Evolutionary conservation across 495 filamentous ascomycete genomes (phyloP).

Genomic region (Usnea hakonensis): DNA sequence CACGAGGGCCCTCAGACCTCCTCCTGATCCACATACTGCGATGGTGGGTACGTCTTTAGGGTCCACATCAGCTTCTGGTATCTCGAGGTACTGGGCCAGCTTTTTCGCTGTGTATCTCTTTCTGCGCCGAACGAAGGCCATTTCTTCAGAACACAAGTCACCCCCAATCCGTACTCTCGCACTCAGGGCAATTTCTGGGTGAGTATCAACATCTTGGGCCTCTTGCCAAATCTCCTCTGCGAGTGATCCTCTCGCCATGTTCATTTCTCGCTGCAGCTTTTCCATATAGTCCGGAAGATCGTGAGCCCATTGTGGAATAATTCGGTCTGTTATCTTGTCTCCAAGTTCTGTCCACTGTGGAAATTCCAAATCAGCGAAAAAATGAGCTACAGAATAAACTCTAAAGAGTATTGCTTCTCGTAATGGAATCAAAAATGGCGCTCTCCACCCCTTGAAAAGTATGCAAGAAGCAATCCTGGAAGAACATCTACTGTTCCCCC

Average conservation of each 20-base stretch:
- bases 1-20: conserved; percentile 80
- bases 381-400: background rate
- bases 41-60: conserved; percentile 88
- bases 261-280: conserved; percentile 83
- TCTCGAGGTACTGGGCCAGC: conserved; percentile 69
- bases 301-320: conserved; percentile 77
- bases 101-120: conserved; percentile 58
- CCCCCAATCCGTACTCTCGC: conserved; percentile 73
- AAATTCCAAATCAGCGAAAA: background rate
- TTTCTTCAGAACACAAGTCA: conserved; percentile 79
- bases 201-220: conserved; percentile 68
- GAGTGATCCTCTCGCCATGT: conserved; percentile 74
- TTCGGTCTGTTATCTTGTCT: conserved; percentile 57
- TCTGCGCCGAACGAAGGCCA: conserved; percentile 57
- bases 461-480: background rate
- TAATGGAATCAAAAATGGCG: background rate
- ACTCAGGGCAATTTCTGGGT: conserved; percentile 76
- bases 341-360: conserved; percentile 50
- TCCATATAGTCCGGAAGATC: conserved; percentile 65
- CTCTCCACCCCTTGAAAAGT: background rate
- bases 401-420: background rate
- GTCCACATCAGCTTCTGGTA: conserved; percentile 74
- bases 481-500: background rate
- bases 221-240: conserved; percentile 92
- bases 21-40: conserved; percentile 87